Percentiles rank a stretch among this genome's conserved stretches.
Conservation (phyloP, 148 eudicot genomes). For the Cornus suecica region DNA sequence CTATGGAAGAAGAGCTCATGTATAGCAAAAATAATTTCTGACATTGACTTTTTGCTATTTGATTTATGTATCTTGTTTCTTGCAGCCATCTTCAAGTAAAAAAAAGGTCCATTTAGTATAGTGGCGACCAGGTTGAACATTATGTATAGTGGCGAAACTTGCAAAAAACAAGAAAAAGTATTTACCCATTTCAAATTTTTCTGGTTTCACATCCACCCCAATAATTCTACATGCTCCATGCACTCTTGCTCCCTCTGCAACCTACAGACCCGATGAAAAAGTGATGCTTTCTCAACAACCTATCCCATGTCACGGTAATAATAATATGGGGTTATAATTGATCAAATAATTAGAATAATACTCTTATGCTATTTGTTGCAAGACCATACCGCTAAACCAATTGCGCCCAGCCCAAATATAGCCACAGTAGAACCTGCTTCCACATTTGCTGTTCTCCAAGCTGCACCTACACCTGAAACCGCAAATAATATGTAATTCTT, state of each 20-base stretch:
- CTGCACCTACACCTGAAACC: slow-evolving; percentile 79
- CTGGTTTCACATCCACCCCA: slow-evolving; percentile 83
- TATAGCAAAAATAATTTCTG: neutral
- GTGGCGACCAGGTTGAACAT: neutral
- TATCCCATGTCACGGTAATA: neutral
- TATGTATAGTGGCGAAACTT: neutral
- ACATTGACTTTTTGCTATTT: neutral
- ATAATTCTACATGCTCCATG: slow-evolving; percentile 85
- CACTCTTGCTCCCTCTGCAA: slow-evolving; percentile 88
- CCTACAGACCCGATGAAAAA: slow-evolving; percentile 37
- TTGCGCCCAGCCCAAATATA: slow-evolving; percentile 83
- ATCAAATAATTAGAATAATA: neutral
- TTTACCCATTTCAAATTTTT: slow-evolving; percentile 61
- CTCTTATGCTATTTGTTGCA: neutral
- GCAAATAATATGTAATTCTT: neutral
- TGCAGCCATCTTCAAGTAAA: neutral
- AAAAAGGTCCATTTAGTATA: neutral
- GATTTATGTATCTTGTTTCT: neutral
- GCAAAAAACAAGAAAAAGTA: neutral
- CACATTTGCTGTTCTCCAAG: slow-evolving; percentile 76
- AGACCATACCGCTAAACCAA: slow-evolving; percentile 78
- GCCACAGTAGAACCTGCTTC: slow-evolving; percentile 85
- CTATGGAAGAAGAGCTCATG: neutral
- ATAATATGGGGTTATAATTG: too few relatives aligned
- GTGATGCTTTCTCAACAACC: neutral